Evolutionary conservation across 768 basidiomycete species (phyloP).

Genomic region (Phylloporus sp.): DNA sequence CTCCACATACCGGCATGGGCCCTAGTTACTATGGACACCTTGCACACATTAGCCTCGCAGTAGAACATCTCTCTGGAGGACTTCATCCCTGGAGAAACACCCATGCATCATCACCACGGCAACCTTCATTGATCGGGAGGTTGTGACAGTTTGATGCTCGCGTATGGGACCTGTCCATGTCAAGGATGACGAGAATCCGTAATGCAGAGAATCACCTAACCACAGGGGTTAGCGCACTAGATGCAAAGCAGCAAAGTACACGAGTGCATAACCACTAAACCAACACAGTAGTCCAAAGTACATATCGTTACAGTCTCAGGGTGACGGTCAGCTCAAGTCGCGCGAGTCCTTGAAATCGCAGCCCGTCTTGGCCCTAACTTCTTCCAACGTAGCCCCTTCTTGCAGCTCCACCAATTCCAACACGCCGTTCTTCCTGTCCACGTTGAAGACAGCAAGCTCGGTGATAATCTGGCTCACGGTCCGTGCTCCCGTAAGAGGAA

Average conservation of each 20-base stretch:
- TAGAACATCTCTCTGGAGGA: not conserved
- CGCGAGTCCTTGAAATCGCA: conserved; percentile 67
- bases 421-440: conserved; percentile 69
- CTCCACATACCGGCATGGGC: conserved; percentile 17
- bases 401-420: conserved; percentile 78
- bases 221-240: too few species aligned
- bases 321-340: conserved; percentile 48
- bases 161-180: conserved; percentile 72
- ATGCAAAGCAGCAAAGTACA: too few species aligned
- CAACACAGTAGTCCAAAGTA: too few species aligned
- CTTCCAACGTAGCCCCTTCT: conserved; percentile 78
- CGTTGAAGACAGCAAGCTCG: conserved; percentile 86
- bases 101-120: conserved; percentile 6
- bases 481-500: conserved; percentile 86
- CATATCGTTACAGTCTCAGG: too few species aligned
- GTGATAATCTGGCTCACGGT: conserved; percentile 91
- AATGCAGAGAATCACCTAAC: too few species aligned
- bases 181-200: conserved; percentile 87
- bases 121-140: conserved; percentile 20
- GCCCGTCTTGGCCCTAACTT: conserved; percentile 82
- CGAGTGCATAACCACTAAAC: too few species aligned
- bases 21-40: conserved; percentile 5
- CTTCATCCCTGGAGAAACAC: not conserved
- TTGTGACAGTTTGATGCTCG: too few species aligned
- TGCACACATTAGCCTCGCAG: not conserved